Percentiles rank a stretch among this genome's conserved stretches.
These are phyloP conservation scores for Acanthamoeba triangularis DNA, from an alignment of 208 protist species.

Conservation along the genomic window DNA sequence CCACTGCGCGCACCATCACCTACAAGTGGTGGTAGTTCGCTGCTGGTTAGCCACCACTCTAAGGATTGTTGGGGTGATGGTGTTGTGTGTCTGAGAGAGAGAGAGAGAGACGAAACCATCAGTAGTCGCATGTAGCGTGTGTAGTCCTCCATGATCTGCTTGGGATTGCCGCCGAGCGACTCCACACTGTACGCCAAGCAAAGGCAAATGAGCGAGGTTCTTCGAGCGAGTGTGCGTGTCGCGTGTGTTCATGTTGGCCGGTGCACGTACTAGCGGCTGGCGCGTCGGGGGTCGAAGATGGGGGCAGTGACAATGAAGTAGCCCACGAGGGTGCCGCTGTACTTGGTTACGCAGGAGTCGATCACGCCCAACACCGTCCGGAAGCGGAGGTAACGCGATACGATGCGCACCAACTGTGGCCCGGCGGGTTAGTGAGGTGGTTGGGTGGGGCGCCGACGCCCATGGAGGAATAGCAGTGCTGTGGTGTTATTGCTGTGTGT, in stretches of 20 bases:
- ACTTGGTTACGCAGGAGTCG: constrained; percentile 43
- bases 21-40: not conserved
- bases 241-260: not conserved
- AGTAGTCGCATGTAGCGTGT: constrained; percentile 27
- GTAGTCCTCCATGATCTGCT: constrained; percentile 61
- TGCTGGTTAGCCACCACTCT: too few species aligned
- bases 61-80: too few species aligned
- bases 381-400: constrained; percentile 7
- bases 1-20: constrained; percentile 44
- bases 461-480: too few species aligned
- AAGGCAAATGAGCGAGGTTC: not conserved
- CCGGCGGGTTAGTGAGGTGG: too few species aligned
- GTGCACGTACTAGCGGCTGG: not conserved
- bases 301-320: constrained; percentile 42
- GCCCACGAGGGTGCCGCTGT: constrained; percentile 41
- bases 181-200: not conserved
- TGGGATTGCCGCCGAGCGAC: not conserved
- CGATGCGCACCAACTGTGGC: constrained; percentile 1
- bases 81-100: not conserved
- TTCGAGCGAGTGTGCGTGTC: not conserved
- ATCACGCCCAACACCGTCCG: constrained; percentile 11
- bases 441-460: too few species aligned
- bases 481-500: too few species aligned
- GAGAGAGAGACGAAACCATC: not conserved
- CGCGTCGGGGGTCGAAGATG: constrained; percentile 32